These are phyloP conservation scores for Artemisia argyi DNA, from an alignment of 129 eudicot species.

Conservation along the genomic window DNA sequence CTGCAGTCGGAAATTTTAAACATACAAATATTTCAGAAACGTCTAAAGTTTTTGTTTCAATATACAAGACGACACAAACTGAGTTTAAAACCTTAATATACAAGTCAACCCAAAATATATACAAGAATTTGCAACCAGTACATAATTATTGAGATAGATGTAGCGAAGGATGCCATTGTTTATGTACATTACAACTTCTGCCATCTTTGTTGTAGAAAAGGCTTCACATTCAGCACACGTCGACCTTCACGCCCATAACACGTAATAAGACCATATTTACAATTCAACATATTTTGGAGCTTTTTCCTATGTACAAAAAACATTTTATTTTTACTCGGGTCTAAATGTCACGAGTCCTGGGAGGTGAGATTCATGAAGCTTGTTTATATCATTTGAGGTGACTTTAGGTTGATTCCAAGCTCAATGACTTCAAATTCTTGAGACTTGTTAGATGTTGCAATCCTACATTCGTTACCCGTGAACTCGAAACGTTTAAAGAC, in stretches of 20 bases:
- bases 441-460: constrained; percentile 64
- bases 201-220: not conserved
- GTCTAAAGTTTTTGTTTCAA: too few relatives aligned
- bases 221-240: not conserved
- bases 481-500: constrained; percentile 76
- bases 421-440: constrained; percentile 72
- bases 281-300: constrained; percentile 16
- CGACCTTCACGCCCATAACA: constrained; percentile 14
- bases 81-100: not conserved
- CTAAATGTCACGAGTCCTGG: constrained; percentile 73
- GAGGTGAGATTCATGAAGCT: constrained; percentile 67
- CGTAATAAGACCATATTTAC: constrained; percentile 22
- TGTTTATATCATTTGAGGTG: constrained; percentile 78
- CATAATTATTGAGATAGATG: not conserved
- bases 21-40: too few relatives aligned
- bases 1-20: too few relatives aligned
- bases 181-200: constrained; percentile 10
- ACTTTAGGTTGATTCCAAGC: constrained; percentile 94
- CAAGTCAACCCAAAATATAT: not conserved
- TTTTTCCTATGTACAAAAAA: not conserved
- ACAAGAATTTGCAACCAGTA: not conserved
- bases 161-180: constrained; percentile 7
- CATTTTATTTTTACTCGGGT: constrained; percentile 55
- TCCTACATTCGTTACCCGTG: constrained; percentile 80
- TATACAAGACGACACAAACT: too few relatives aligned